Conservation (phyloP, 2,329 filamentous ascomycete species). For the Fusarium poae region DNA sequence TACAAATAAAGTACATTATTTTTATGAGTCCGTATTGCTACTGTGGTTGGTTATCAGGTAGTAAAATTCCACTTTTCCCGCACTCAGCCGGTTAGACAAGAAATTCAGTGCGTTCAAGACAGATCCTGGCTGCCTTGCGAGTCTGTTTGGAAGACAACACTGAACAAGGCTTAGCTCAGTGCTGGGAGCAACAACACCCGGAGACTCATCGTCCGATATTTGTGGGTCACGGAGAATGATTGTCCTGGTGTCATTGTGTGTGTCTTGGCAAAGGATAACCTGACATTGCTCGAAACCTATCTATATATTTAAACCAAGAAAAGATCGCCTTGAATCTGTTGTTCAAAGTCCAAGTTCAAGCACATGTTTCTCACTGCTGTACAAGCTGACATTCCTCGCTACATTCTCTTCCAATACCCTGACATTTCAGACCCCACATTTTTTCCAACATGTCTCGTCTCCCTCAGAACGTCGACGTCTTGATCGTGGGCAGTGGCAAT, state of each 20-base stretch:
- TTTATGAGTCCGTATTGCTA: too few relatives aligned
- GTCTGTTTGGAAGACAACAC: neutral
- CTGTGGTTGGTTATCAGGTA: neutral
- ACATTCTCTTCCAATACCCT: neutral
- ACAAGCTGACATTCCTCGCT: accelerated
- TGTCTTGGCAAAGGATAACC: neutral
- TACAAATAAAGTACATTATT: too few relatives aligned
- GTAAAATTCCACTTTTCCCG: neutral
- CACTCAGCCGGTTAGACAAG: too few relatives aligned
- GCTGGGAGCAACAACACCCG: neutral
- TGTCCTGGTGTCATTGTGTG: neutral
- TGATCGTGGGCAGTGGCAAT: conserved; percentile 26
- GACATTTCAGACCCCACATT: neutral
- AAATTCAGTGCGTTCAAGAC: neutral
- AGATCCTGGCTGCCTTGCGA: too few relatives aligned
- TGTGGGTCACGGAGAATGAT: conserved; percentile 3
- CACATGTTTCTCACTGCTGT: accelerated
- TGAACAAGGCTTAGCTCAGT: neutral
- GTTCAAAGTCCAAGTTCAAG: neutral
- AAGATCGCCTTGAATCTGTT: too few relatives aligned
- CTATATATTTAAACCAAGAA: neutral
- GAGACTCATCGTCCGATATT: neutral
- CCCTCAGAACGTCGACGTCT: conserved; percentile 3
- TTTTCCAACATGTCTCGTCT: neutral
- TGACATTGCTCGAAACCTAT: neutral